These are phyloP conservation scores for Kwoniella bestiolae DNA, from an alignment of 768 basidiomycete genomes.

Conservation along the genomic window DNA sequence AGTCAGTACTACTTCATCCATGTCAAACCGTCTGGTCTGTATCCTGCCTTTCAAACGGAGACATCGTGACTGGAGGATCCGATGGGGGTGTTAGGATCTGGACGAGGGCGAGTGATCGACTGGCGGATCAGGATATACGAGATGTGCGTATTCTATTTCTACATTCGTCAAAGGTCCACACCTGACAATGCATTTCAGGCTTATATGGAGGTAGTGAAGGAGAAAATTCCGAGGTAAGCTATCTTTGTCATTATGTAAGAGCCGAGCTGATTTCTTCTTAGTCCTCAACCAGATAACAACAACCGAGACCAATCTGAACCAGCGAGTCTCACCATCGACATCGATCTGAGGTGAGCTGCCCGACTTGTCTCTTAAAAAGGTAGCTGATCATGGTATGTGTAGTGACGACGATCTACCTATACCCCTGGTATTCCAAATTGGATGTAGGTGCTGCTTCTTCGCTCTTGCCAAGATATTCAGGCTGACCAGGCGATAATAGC, in stretches of 20 bases:
- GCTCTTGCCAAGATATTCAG: not conserved
- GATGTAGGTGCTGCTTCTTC: conserved; percentile 21
- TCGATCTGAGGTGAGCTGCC: conserved; percentile 40
- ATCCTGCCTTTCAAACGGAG: conserved; percentile 46
- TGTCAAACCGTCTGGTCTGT: conserved; percentile 56
- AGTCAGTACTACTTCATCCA: conserved; percentile 43
- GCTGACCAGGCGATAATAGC: conserved; percentile 13
- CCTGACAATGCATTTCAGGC: not conserved
- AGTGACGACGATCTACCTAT: conserved; percentile 50
- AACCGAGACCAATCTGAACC: not conserved
- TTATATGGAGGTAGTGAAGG: conserved; percentile 15
- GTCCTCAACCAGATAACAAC: not conserved
- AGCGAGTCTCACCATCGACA: conserved; percentile 39
- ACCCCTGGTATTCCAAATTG: conserved; percentile 30
- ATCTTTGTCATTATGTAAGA: not conserved
- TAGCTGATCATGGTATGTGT: conserved; percentile 1
- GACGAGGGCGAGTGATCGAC: conserved; percentile 30
- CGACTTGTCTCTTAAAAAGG: not conserved
- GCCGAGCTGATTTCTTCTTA: no score
- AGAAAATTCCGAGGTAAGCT: conserved; percentile 23
- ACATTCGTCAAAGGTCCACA: not conserved
- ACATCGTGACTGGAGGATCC: conserved; percentile 52
- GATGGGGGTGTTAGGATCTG: conserved; percentile 47
- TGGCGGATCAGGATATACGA: conserved; percentile 24
- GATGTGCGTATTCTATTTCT: conserved; percentile 25